Evolutionary conservation across 2,329 filamentous ascomycete genomes (phyloP).

Genomic region (Curvularia hawaiiensis): DNA sequence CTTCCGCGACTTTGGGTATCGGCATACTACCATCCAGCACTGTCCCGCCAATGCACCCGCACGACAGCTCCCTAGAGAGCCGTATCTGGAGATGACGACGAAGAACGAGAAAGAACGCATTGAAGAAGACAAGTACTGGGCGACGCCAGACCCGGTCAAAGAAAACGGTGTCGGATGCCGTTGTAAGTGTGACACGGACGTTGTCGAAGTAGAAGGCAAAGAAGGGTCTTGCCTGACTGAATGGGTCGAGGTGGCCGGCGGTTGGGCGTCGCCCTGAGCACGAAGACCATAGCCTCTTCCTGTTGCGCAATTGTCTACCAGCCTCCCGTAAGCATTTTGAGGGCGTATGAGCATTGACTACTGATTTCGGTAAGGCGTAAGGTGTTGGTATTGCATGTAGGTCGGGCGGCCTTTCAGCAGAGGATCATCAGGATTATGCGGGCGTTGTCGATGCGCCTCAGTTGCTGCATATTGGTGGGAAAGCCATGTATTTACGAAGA

Average conservation of each 20-base stretch:
- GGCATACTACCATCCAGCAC: conserved; percentile 98
- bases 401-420: conserved; percentile 15
- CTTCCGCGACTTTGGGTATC: conserved; percentile 98
- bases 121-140: conserved; percentile 98
- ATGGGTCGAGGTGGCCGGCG: conserved; percentile 97
- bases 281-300: conserved; percentile 14
- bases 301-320: conserved; percentile 22
- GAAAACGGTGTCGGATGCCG: conserved; percentile 97
- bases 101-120: conserved; percentile 79
- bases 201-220: conserved; percentile 97
- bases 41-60: conserved; percentile 94
- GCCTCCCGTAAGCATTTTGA: conserved; percentile 30
- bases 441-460: conserved; percentile 17
- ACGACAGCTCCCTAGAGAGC: conserved; percentile 79
- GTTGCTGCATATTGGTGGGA: conserved; percentile 4
- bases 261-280: conserved; percentile 70
- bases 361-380: conserved; percentile 25
- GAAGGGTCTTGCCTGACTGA: conserved; percentile 92
- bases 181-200: conserved; percentile 95
- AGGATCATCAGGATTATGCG: conserved; percentile 7
- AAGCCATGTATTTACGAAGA: conserved; percentile 10
- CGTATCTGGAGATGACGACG: conserved; percentile 82
- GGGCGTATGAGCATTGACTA: conserved; percentile 25
- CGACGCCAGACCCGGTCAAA: conserved; percentile 80
- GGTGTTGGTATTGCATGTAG: conserved; percentile 30